These are phyloP conservation scores for Butyriboletus loyo DNA, from an alignment of 768 basidiomycete species.

Conservation along the genomic window DNA sequence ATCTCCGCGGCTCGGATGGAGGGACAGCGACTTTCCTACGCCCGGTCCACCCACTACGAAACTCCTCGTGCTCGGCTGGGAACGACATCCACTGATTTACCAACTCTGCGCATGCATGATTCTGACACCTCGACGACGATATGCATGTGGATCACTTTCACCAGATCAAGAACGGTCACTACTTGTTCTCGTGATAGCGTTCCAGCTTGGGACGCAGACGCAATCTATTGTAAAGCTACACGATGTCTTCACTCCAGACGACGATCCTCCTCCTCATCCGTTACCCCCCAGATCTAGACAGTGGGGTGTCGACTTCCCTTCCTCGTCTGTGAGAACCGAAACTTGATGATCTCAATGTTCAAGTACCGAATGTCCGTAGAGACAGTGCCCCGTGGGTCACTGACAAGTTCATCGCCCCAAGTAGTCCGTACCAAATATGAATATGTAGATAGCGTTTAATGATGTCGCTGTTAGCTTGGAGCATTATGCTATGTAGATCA, in stretches of 20 bases:
- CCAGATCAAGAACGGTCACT: background rate
- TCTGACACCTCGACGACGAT: background rate
- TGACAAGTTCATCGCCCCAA: no score
- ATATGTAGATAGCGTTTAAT: no score
- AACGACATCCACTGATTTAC: background rate
- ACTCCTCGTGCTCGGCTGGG: background rate
- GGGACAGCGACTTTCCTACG: background rate
- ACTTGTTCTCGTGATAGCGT: background rate
- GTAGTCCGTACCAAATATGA: no score
- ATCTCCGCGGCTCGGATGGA: background rate
- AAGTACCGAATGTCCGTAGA: no score
- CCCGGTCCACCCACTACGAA: background rate
- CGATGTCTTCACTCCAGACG: background rate
- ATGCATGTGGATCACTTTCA: background rate
- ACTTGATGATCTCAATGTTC: background rate
- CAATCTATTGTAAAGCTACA: no score
- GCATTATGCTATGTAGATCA: no score
- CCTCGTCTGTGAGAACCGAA: background rate
- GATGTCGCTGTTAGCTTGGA: no score
- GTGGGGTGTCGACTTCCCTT: no score
- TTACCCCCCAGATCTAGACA: no score
- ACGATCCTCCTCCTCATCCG: no score
- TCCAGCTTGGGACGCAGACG: no score
- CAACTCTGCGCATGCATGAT: background rate
- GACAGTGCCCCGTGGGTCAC: no score